Percentiles rank a stretch among this genome's conserved stretches.
phyloP scores from a whole-genome alignment of 805 yeast genomes.

The Trichomonascus vanleenenianus region DNA sequence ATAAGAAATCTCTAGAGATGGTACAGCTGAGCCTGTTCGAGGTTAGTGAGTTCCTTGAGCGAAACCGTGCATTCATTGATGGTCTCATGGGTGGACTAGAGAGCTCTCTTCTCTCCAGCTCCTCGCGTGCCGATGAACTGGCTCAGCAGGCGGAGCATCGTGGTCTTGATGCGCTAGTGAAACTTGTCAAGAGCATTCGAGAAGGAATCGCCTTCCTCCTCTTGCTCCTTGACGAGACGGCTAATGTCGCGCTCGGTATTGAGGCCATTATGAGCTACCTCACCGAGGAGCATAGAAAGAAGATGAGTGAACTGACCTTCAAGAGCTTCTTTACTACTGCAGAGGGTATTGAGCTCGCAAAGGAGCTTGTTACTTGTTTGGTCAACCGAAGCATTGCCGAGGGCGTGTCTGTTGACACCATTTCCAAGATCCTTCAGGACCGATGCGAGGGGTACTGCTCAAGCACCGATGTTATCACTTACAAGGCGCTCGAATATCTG shows the following conservation, averaged over 20 bases:
- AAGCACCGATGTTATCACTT: slow-evolving; percentile 84
- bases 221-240: slow-evolving; percentile 65
- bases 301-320: slow-evolving; percentile 59
- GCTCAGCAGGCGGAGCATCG: slow-evolving; percentile 76
- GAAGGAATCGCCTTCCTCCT: slow-evolving; percentile 86
- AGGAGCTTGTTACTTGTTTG: slow-evolving; percentile 81
- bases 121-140: slow-evolving; percentile 26
- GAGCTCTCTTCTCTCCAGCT: slow-evolving; percentile 14
- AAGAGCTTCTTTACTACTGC: slow-evolving; percentile 71
- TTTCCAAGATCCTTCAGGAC: slow-evolving; percentile 81
- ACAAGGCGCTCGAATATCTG: slow-evolving; percentile 87
- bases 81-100: slow-evolving; percentile 30
- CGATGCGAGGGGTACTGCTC: slow-evolving; percentile 94
- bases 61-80: slow-evolving; percentile 40
- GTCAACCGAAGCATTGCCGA: slow-evolving; percentile 81
- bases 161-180: slow-evolving; percentile 71
- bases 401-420: slow-evolving; percentile 89
- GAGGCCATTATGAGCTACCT: slow-evolving; percentile 65
- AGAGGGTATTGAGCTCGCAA: slow-evolving; percentile 56
- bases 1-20: slow-evolving; percentile 19
- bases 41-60: slow-evolving; percentile 31
- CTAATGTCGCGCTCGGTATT: slow-evolving; percentile 37
- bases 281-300: slow-evolving; percentile 57
- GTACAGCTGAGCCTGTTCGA: slow-evolving; percentile 27
- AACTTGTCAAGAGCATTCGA: slow-evolving; percentile 67